phyloP scores from a whole-genome alignment of 2,329 filamentous ascomycete genomes.

The Hymenotorrendiella dingleyae region DNA sequence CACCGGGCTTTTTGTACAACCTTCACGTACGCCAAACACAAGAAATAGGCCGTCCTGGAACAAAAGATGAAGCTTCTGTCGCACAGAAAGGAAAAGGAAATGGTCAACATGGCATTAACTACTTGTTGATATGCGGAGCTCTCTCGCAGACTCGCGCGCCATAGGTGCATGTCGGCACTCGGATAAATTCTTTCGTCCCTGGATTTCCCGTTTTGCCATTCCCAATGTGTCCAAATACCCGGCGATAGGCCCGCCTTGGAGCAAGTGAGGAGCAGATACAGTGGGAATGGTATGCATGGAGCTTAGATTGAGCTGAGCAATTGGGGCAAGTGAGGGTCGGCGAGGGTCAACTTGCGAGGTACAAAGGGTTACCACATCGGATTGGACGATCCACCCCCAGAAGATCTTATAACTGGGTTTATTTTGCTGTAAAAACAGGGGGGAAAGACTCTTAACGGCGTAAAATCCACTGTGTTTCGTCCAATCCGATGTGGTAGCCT shows the following conservation, averaged over 20 bases:
- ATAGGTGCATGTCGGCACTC: conserved; percentile 4
- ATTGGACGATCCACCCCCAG: too few species aligned
- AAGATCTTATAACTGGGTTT: too few species aligned
- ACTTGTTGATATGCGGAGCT: conserved; percentile 4
- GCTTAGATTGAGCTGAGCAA: too few species aligned
- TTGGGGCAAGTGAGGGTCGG: not conserved
- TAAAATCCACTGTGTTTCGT: too few species aligned
- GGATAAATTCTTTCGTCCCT: conserved; percentile 3
- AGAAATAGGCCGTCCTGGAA: not conserved
- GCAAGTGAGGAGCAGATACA: not conserved
- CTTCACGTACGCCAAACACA: not conserved
- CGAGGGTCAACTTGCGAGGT: not conserved
- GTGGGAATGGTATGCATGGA: conserved; percentile 3
- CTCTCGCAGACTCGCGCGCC: not conserved
- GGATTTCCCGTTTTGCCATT: conserved; percentile 1
- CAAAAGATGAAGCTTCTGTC: not conserved
- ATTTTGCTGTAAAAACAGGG: too few species aligned
- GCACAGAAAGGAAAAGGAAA: not conserved
- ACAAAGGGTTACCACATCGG: too few species aligned
- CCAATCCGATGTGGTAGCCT: too few species aligned
- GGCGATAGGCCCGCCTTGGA: not conserved
- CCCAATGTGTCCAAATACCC: conserved; percentile 3
- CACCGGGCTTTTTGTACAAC: conserved; percentile 2
- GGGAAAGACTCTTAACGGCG: too few species aligned
- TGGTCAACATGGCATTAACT: too few species aligned